phyloP scores from a whole-genome alignment of 306 rosid genomes.

The Ceratonia siliqua region DNA sequence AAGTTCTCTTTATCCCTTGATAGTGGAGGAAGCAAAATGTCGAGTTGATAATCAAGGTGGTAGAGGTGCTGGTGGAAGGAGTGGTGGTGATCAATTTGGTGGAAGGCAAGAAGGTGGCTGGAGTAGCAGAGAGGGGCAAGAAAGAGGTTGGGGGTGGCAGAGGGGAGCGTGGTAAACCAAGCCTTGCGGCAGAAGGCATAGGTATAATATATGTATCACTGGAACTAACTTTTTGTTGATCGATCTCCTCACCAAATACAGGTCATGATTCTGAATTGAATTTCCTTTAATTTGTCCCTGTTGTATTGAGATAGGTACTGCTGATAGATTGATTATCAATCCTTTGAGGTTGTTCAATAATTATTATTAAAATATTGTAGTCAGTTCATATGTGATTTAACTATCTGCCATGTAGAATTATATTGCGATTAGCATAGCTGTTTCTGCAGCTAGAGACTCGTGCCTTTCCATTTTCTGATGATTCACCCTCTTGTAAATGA shows the following conservation, averaged over 20 bases:
- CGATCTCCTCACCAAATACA: neutral
- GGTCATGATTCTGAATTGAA: neutral
- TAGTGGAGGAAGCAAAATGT: slow-evolving; percentile 61
- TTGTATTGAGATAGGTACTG: neutral
- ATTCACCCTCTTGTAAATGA: neutral
- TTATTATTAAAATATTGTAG: neutral
- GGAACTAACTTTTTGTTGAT: neutral
- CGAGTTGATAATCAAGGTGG: slow-evolving; percentile 34
- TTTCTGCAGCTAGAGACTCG: neutral
- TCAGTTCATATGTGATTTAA: neutral
- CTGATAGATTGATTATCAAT: neutral
- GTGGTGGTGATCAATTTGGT: slow-evolving; percentile 37
- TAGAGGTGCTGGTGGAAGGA: slow-evolving; percentile 33
- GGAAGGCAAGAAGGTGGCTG: slow-evolving; percentile 36
- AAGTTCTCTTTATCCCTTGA: slow-evolving; percentile 40
- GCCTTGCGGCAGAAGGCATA: slow-evolving; percentile 50
- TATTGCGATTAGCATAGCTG: neutral
- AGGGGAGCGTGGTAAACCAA: slow-evolving; percentile 57
- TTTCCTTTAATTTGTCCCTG: neutral
- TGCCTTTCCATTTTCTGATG: slow-evolving; percentile 1
- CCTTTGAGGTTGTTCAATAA: neutral
- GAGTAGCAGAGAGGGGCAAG: slow-evolving; percentile 34
- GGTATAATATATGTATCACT: neutral
- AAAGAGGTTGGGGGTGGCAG: slow-evolving; percentile 33
- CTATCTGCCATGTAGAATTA: neutral